Base-by-base conservation (phyloP, 768 basidiomycete genomes). In the Boletus rex-veris region DNA sequence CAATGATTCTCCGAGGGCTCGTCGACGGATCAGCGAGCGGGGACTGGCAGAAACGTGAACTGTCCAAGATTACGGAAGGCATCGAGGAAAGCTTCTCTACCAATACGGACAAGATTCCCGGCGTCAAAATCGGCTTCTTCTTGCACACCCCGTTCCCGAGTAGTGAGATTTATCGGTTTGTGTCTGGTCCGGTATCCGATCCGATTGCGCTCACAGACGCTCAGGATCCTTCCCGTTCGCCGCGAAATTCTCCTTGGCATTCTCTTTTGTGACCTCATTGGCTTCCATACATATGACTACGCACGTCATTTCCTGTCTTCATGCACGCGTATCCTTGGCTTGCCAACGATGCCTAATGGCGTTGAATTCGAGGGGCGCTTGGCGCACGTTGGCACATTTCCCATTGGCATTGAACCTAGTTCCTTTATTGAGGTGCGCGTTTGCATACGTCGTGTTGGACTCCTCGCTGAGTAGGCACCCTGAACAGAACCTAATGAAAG, bases 211-310 rank as follows among this genome's bases (percentile, higher is more conserved):
- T 51, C 14, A 59, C 33, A 30, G 15, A 18, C 48, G 21, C 28
- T 11, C 64, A 97, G 97, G 55, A 97, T 98, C 67, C 78, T 99
- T 15, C 97, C 97, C 3, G 97, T 99, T 35, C 88, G 97, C 46
- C 84, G 94, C 52, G 97, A 99, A 73, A 98, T 99, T 58, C 77
- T 99, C n/a, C 85, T 98, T 35, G 97, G 97, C 30, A 82, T 98
- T 41, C 80, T 98, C 14, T 92, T 95, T 71, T 98, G 92, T 64
- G 96, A 99, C 68, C 80, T 99, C 57, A 93, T 99, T 64, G 97
- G 97, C 14, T 99, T 98, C 83, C 97, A 99, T 77, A 99, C 97
- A 9, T 99, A 96, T 73, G 97, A 99, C 73, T 99, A 99, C 66
- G 97, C 97, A 2, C 94, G 97, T 39, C 97, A 99, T 72, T 99